Evolutionary conservation across 768 basidiomycete species (phyloP).

Genomic region (Leucocoprinus sp.): DNA sequence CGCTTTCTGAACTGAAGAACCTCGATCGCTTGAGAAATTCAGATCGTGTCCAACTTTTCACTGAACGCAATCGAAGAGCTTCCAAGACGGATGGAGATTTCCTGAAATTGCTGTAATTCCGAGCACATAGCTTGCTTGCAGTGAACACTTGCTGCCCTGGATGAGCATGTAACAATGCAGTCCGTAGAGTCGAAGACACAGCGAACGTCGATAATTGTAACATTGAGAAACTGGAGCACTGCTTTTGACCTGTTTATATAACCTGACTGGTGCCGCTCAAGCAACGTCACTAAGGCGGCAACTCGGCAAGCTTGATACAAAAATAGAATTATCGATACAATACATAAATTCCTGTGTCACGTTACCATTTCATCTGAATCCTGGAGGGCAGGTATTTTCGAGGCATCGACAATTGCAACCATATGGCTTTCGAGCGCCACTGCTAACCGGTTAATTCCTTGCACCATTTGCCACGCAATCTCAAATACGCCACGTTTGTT

Average conservation of each 20-base stretch:
- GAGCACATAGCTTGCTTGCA: neutral
- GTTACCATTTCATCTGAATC: no score
- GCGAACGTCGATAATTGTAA: neutral
- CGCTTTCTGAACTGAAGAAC: neutral
- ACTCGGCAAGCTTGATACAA: no score
- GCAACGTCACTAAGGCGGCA: slow-evolving; percentile 1
- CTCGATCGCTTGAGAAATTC: slow-evolving; percentile 1
- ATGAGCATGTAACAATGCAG: neutral
- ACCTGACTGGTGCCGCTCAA: slow-evolving; percentile 3
- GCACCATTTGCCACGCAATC: slow-evolving; percentile 59
- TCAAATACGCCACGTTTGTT: slow-evolving; percentile 66
- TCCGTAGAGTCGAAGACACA: neutral
- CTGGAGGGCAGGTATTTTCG: slow-evolving; percentile 12
- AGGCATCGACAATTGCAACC: slow-evolving; percentile 57
- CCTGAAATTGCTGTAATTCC: slow-evolving; percentile 1
- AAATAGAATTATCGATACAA: no score
- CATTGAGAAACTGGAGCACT: neutral
- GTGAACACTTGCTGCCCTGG: neutral
- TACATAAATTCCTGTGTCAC: no score
- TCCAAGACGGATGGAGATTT: slow-evolving; percentile 4
- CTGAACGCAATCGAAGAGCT: neutral
- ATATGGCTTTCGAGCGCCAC: slow-evolving; percentile 59
- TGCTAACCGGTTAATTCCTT: slow-evolving; percentile 53
- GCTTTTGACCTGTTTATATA: no score
- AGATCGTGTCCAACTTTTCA: neutral